Percentiles rank a stretch among this genome's conserved stretches.
phyloP scores from a whole-genome alignment of 192 early-diverging fungal species.

The Rhizophagus clarus region DNA sequence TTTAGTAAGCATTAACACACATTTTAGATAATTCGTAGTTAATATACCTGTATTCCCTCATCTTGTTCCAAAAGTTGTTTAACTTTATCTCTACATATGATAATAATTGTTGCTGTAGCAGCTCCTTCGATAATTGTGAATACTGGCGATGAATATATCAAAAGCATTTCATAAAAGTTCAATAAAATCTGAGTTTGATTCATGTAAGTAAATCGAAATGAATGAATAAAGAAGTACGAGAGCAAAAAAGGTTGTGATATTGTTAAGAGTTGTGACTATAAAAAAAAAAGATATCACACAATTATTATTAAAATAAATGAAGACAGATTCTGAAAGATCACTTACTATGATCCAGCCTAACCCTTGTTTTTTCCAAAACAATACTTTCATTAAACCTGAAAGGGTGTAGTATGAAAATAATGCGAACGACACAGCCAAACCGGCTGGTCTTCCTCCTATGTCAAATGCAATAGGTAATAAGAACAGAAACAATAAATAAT shows the following conservation, averaged over 20 bases:
- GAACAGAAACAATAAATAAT: no score
- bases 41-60: neutral
- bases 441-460: neutral
- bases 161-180: conserved; percentile 11
- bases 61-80: neutral
- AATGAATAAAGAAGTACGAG: conserved; percentile 20
- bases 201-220: neutral
- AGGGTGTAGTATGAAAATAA: neutral
- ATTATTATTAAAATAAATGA: neutral
- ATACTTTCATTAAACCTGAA: neutral
- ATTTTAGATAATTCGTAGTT: neutral
- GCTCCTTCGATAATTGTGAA: conserved; percentile 15
- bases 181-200: neutral
- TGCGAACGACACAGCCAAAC: conserved; percentile 23
- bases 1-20: no score
- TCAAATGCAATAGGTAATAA: conserved; percentile 23
- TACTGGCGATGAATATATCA: conserved; percentile 12
- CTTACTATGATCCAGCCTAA: conserved; percentile 29
- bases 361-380: conserved; percentile 2
- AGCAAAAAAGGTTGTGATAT: conserved; percentile 19
- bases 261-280: conserved; percentile 14
- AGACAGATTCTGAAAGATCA: neutral
- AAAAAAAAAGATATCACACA: neutral
- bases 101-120: conserved; percentile 7
- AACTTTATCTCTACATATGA: neutral